Percentiles rank a stretch among this genome's conserved stretches.
Conservation (phyloP, 2,329 filamentous ascomycete species). For the Coniochaeta sp. region DNA sequence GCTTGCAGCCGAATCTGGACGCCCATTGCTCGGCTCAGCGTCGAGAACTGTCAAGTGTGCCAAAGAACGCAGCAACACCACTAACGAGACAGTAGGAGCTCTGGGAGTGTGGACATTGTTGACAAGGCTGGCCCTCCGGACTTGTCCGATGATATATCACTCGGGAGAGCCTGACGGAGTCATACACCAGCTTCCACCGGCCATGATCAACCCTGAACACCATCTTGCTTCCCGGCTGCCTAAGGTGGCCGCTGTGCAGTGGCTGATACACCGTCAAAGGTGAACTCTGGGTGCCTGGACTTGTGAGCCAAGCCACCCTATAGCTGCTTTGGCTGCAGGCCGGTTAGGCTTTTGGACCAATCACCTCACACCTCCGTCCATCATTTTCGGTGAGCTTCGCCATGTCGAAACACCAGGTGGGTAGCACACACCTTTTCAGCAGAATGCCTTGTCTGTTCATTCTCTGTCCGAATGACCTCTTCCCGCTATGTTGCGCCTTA, state of each 20-base stretch:
- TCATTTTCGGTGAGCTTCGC: neutral
- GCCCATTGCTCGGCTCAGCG: no score
- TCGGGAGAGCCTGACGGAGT: neutral
- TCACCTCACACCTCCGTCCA: no score
- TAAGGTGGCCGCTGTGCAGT: neutral
- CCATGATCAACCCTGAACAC: neutral
- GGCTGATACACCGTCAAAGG: neutral
- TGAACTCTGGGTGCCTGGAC: neutral
- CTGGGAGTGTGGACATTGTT: no score
- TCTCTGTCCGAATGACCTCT: neutral
- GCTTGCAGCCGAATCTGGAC: no score
- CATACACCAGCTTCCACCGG: neutral
- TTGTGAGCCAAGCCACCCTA: neutral
- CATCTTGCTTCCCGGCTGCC: neutral
- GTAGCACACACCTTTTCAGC: neutral
- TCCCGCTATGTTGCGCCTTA: neutral
- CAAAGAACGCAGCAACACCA: no score
- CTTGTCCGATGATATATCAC: neutral
- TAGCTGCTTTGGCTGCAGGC: neutral
- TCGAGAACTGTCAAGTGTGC: no score
- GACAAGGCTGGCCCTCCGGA: neutral
- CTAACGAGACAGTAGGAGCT: no score
- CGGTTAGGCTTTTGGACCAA: neutral
- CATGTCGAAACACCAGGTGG: neutral
- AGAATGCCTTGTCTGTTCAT: neutral